Base-by-base conservation (phyloP, 257 asterid species). In the Rauvolfia tetraphylla region DNA sequence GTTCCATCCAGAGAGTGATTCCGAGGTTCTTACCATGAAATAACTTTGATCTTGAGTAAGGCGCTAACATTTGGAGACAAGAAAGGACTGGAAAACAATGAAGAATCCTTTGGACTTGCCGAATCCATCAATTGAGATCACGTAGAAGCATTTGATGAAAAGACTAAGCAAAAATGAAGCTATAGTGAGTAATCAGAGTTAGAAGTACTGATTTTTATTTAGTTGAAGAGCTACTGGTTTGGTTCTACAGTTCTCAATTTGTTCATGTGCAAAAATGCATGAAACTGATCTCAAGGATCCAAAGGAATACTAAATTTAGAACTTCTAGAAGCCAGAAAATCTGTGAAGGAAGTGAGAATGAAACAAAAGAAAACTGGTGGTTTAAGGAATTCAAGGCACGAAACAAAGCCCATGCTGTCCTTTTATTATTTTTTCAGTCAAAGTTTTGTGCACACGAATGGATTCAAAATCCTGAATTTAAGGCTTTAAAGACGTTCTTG, bases 1-100 rank as follows among this genome's bases (percentile, higher is more conserved):
- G 58, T 17, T 49, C 57, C 23, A 42, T 51, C 58, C 7, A 58
- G 44, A 20, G 34, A 58, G 63, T 11, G 51, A 46, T 4, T 46
- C 36, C 20, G 12, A 70, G 18, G 3, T 34, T 38, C 77, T 39
- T 83, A 91, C 97, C 97, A 85, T 70, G 97, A 85, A 76, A 89
- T 84, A 74, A 87, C 84, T 88, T 88, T 91, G 95, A 91, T 91
- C 74, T 91, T 84, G 67, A 89, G 90, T 31, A 91, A 76, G 75
- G 93, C 95, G 51, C 86, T 78, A 39, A 91, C 88, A 62, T 88
- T 89, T 38, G 96, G 91, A 75, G 96, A 88, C 49, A 86, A 81
- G 70, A 81, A 85, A 69, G 89, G 89, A 77, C 90, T 89, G 9
- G 87, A 87, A 70, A 79, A 82, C 33, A 80, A 71, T 18, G 87